Base-by-base conservation (phyloP, 768 basidiomycete genomes). In the Leccinum obscurum region DNA sequence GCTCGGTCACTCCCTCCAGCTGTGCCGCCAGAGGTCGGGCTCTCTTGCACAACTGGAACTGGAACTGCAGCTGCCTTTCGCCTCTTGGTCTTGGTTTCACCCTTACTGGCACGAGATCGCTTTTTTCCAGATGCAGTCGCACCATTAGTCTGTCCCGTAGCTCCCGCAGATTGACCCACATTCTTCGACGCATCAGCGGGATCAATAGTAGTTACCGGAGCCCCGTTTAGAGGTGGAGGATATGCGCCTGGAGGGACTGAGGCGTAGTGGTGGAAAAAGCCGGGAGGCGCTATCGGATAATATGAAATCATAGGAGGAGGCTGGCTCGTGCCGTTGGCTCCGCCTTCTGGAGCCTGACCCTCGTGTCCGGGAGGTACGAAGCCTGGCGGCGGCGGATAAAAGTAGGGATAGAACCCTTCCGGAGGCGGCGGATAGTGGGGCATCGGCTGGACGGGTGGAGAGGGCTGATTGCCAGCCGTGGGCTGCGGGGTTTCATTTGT, bases 361-460 rank as follows among this genome's bases (percentile, higher is more conserved):
- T 81, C 79, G 30, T 76, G 76, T 0, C 75, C 68, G 6, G 76
- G 70, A 0, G 75, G 72, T 24, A 77, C 67, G 64, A 80, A 80
- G 3, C 77, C 77, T n/a, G 76, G 75, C 1, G 76, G 78, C 3
- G 72, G 67, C 3, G 80, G 78, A 59, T 78, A 79, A 54, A 72
- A 77, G 57, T 76, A 78, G n/a, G 78, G 76, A 63, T 76, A 80
- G 57, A 78, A 81, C 6, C 77, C 77, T 50, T 80, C 79, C 0
- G 80, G 79, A 1, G 75, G 68, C 0, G 76, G 71, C 1, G 77
- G 66, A 52, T 76, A 77, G 55, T 69, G 61, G 5, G 68, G 52
- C 54, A 74, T 59, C 46, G 70, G 52, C 14, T 62, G 72, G 37
- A 74, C 65, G 3, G 72, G 59, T 7, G 74, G 67, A 11, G 70